Conservation (phyloP, 2,329 filamentous ascomycete species). For the Scytalidium lignicola region DNA sequence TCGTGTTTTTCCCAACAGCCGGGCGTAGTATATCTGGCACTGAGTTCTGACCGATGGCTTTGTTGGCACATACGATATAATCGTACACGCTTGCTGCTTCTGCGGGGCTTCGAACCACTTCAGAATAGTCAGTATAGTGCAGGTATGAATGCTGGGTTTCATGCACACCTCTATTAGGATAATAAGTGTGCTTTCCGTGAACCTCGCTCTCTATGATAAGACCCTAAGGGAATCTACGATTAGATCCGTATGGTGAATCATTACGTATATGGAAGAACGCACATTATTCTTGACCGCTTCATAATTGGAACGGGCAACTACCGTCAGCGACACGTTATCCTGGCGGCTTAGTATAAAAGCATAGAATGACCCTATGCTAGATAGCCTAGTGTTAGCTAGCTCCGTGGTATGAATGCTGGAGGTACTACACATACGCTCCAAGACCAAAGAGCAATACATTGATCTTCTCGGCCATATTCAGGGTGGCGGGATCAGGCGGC, state of each 20-base stretch:
- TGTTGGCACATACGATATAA: constrained; percentile 52
- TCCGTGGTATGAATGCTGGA: neutral
- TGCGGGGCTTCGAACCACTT: constrained; percentile 41
- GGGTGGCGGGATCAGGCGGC: neutral
- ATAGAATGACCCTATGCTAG: constrained; percentile 54
- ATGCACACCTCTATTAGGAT: constrained; percentile 36
- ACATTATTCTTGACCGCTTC: constrained; percentile 44
- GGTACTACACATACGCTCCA: neutral
- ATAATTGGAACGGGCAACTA: constrained; percentile 58
- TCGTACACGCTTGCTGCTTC: constrained; percentile 45
- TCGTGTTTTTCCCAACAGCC: constrained; percentile 35
- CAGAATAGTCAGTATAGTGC: neutral
- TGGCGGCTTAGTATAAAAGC: constrained; percentile 45
- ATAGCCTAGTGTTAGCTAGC: neutral
- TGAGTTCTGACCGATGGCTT: constrained; percentile 40
- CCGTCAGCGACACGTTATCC: constrained; percentile 45
- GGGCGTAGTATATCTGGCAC: constrained; percentile 30
- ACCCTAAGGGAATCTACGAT: constrained; percentile 19
- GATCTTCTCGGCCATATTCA: neutral
- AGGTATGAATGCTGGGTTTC: neutral
- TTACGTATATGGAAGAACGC: constrained; percentile 28
- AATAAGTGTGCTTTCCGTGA: constrained; percentile 49
- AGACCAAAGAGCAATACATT: neutral
- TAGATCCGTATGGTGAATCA: constrained; percentile 24
- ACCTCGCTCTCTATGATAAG: constrained; percentile 49